Conservation (phyloP, 2,329 filamentous ascomycete genomes). For the Botrytis elliptica region DNA sequence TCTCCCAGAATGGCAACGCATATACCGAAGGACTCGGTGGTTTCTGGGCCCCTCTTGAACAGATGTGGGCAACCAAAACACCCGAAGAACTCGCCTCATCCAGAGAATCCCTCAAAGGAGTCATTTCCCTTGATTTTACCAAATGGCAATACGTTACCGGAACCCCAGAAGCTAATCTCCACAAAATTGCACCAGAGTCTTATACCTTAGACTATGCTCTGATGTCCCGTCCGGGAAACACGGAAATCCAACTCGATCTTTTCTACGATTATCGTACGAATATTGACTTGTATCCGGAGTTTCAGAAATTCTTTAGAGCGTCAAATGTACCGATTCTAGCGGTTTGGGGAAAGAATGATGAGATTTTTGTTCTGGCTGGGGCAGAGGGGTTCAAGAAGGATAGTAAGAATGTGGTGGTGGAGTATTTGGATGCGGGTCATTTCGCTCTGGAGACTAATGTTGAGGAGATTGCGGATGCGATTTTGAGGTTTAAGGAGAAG, state of each 20-base stretch:
- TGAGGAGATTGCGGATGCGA: conserved; percentile 29
- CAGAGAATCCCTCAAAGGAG: background rate
- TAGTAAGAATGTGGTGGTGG: conserved; percentile 48
- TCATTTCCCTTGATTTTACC: conserved; percentile 28
- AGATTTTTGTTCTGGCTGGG: conserved; percentile 50
- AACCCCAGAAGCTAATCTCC: background rate
- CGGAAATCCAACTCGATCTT: conserved; percentile 55
- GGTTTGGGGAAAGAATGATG: conserved; percentile 58
- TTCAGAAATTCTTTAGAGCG: conserved; percentile 54
- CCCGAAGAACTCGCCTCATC: conserved; percentile 24
- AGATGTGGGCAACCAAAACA: conserved; percentile 27
- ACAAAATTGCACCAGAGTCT: conserved; percentile 29
- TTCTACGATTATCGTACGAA: conserved; percentile 59
- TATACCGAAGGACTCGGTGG: conserved; percentile 54
- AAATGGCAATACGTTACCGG: conserved; percentile 34
- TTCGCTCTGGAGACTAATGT: conserved; percentile 45
- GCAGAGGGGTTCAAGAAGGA: conserved; percentile 55
- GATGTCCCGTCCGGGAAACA: conserved; percentile 49
- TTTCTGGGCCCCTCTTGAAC: conserved; percentile 31
- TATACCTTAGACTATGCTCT: conserved; percentile 52
- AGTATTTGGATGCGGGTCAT: conserved; percentile 55
- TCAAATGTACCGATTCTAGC: conserved; percentile 54
- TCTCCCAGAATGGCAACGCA: conserved; percentile 61
- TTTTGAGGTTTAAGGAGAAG: conserved; percentile 33
- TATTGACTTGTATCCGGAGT: conserved; percentile 51